Conservation (phyloP, 148 eudicot genomes). For the Vaccinium vitisidaea region DNA sequence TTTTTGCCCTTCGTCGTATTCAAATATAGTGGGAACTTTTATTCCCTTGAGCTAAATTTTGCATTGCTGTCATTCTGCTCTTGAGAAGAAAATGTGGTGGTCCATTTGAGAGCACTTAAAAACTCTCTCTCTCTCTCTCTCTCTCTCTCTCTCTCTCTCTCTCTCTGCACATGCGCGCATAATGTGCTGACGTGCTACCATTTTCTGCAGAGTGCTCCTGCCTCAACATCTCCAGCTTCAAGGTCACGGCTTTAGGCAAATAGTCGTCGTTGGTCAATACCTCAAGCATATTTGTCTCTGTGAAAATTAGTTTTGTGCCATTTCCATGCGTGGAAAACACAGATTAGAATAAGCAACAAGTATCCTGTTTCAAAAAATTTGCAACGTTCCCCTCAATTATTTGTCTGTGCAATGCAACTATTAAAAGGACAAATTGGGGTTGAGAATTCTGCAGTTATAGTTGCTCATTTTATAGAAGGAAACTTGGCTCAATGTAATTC, state of each 20-base stretch:
- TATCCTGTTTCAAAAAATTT: not conserved
- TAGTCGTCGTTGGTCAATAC: not conserved
- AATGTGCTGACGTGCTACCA: not conserved
- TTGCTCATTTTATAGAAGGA: too few relatives aligned
- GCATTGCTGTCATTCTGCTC: too few relatives aligned
- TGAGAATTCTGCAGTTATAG: not conserved
- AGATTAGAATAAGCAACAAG: not conserved
- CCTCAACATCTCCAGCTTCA: slow-evolving; percentile 48
- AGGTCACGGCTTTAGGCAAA: slow-evolving; percentile 60
- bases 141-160: not conserved
- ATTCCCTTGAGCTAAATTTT: too few relatives aligned
- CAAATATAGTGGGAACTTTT: too few relatives aligned
- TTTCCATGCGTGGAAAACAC: not conserved
- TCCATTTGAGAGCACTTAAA: too few relatives aligned
- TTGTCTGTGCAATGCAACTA: not conserved
- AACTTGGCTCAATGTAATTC: too few relatives aligned
- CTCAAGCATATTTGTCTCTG: not conserved
- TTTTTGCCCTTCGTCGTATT: too few relatives aligned
- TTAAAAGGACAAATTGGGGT: not conserved
- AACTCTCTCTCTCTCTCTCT: too few relatives aligned
- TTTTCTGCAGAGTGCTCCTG: slow-evolving; percentile 69
- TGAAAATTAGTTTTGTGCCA: not conserved
- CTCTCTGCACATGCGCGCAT: not conserved
- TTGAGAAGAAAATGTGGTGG: too few relatives aligned
- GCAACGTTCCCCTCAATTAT: not conserved